phyloP scores from a whole-genome alignment of 352 stramenopile genomes.

The Phytophthora foliorum region DNA sequence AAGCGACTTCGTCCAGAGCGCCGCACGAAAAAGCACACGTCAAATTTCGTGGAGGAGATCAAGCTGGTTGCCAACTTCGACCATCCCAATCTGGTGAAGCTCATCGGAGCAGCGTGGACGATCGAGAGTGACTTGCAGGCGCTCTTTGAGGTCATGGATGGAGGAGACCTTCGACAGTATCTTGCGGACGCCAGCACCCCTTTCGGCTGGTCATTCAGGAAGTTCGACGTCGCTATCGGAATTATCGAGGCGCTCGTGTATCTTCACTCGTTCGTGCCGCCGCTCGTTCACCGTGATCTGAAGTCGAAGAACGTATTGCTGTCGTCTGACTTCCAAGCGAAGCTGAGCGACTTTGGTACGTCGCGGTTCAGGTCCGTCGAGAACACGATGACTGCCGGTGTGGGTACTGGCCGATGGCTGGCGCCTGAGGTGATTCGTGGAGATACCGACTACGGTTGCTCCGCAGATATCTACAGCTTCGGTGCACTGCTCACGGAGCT shows the following conservation, averaged over 20 bases:
- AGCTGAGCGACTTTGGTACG: constrained; percentile 44
- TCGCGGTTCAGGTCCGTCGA: constrained; percentile 38
- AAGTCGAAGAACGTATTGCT: constrained; percentile 70
- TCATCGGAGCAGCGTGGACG: constrained; percentile 54
- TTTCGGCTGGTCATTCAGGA: constrained; percentile 31
- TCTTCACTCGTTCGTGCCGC: constrained; percentile 44
- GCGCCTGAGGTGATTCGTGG: constrained; percentile 62
- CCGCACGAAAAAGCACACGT: constrained; percentile 42
- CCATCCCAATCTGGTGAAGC: constrained; percentile 53
- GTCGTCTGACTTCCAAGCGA: constrained; percentile 27
- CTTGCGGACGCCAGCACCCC: constrained; percentile 14
- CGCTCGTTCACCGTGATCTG: constrained; percentile 63
- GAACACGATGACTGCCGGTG: constrained; percentile 49
- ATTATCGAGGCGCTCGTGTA: constrained; percentile 53
- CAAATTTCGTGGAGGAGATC: constrained; percentile 54
- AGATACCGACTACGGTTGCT: constrained; percentile 54
- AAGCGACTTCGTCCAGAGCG: constrained; percentile 38
- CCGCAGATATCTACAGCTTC: constrained; percentile 70
- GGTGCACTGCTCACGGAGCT: constrained; percentile 54
- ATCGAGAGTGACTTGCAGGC: constrained; percentile 50
- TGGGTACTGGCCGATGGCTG: constrained; percentile 66
- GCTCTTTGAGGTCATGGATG: constrained; percentile 52
- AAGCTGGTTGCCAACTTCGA: constrained; percentile 54
- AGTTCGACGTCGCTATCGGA: constrained; percentile 47
- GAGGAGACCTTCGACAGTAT: constrained; percentile 46